Percentiles rank a stretch among this genome's conserved stretches.
These are phyloP conservation scores for Colletotrichum liriopes DNA, from an alignment of 2,329 filamentous ascomycete genomes.

Conservation along the genomic window DNA sequence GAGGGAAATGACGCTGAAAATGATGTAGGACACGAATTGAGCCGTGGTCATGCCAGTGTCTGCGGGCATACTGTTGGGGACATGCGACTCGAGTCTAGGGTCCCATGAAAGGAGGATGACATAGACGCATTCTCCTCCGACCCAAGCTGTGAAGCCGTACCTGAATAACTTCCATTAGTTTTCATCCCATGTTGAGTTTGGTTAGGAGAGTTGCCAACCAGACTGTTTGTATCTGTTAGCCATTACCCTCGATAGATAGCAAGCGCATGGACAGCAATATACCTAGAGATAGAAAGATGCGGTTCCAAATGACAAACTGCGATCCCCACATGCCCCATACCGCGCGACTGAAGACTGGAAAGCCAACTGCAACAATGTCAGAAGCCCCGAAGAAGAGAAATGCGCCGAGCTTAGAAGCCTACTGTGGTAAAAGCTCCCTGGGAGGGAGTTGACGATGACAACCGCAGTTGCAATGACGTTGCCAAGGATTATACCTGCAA, in stretches of 20 bases:
- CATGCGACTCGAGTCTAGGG: slow-evolving; percentile 58
- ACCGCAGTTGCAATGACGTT: slow-evolving; percentile 57
- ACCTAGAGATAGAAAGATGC: slow-evolving; percentile 60
- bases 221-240: slow-evolving; percentile 43
- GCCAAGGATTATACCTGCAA: slow-evolving; percentile 53
- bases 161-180: slow-evolving; percentile 44
- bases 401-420: slow-evolving; percentile 26
- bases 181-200: background rate
- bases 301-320: slow-evolving; percentile 53
- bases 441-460: slow-evolving; percentile 60
- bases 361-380: slow-evolving; percentile 45
- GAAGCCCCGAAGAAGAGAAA: background rate
- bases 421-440: slow-evolving; percentile 60
- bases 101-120: slow-evolving; percentile 63
- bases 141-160: slow-evolving; percentile 63
- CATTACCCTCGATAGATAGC: background rate
- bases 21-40: slow-evolving; percentile 59
- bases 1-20: slow-evolving; percentile 61
- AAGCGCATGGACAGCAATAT: slow-evolving; percentile 31
- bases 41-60: slow-evolving; percentile 61
- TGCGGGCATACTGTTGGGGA: slow-evolving; percentile 59
- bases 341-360: slow-evolving; percentile 52
- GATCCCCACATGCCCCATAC: slow-evolving; percentile 51
- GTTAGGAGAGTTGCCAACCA: slow-evolving; percentile 42
- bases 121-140: slow-evolving; percentile 63